Evolutionary conservation across 2,329 filamentous ascomycete species (phyloP), one percentile per base, ranked within the genome.

Genomic region (Fusarium scirpi): DNA sequence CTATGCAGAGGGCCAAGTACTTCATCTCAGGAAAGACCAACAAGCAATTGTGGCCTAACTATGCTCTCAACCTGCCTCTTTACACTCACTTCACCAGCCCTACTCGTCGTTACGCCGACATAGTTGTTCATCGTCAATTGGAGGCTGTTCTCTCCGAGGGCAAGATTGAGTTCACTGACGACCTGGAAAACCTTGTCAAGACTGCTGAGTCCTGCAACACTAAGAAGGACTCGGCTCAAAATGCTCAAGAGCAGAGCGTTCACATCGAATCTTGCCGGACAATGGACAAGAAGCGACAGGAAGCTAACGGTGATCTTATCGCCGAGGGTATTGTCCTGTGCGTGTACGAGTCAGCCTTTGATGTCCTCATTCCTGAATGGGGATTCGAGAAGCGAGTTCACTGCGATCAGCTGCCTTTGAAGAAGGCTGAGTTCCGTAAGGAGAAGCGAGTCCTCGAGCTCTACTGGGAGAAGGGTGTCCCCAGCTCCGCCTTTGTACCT

Each of bases 401-500:
- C 83, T 99, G 96, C 79, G 96, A 99, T 78, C 96, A 99, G 85
- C 86, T 99, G 78, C 96, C 96, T 30, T 85, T 99, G 74, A 95
- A 98, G 88, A 99, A 99, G 86, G 96, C 96, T n/a, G 96, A 99
- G 79, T 99, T 96, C 83, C 91, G 97, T 81, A 98, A 98, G 86
- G 94, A 97, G 79, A 93, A 94, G 84, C 90, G 96, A 59, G 89
- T 98, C 30, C 87, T 99, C 48, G 96, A 99, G 82, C 88, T 99
- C 18, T 99, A 98, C 86, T 99, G 96, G 96, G 96, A 99, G 90
- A 99, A 98, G 88, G 96, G 96, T 48, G 94, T 98, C 10, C 94
- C 95, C 29, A 98, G 94, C 69, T 98, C 95, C 45, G 93, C 94
- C 4, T 99, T 97, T 75, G 91, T 99, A 55, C 96, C 96, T 5